A percentile compares a stretch with the other conserved stretches of the same genome.
Conservation (phyloP, 768 basidiomycete genomes). For the Rhizopogon vulgaris region DNA sequence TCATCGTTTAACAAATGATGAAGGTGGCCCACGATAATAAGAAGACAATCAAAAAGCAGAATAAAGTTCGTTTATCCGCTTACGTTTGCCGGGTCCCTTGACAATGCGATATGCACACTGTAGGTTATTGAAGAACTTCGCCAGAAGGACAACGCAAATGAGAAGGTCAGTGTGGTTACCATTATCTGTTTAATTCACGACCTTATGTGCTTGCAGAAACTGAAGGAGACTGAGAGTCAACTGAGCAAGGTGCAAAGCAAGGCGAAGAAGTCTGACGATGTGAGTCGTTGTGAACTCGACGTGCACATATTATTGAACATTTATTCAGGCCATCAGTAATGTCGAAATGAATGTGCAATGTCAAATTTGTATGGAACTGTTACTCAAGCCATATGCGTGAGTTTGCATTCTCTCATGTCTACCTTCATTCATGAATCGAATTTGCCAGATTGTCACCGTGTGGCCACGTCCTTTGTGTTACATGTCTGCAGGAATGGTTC, state of each 20-base stretch:
- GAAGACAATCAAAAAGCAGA: slow-evolving; percentile 48
- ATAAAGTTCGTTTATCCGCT: slow-evolving; percentile 37
- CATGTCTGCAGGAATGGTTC: slow-evolving; percentile 76
- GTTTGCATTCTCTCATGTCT: slow-evolving; percentile 19
- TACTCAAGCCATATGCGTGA: slow-evolving; percentile 62
- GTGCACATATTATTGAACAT: not conserved
- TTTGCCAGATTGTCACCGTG: slow-evolving; percentile 58
- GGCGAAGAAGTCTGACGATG: slow-evolving; percentile 52
- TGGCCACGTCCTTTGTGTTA: slow-evolving; percentile 70
- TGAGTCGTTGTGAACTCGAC: slow-evolving; percentile 18
- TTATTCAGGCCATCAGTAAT: slow-evolving; percentile 40
- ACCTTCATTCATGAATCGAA: slow-evolving; percentile 8
- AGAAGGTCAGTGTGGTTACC: slow-evolving; percentile 28
- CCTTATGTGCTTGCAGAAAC: slow-evolving; percentile 23
- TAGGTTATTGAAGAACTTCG: slow-evolving; percentile 52
- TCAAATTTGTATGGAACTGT: slow-evolving; percentile 72
- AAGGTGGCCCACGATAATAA: slow-evolving; percentile 39
- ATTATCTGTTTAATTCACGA: not conserved
- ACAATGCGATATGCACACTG: slow-evolving; percentile 2
- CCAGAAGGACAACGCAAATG: slow-evolving; percentile 32
- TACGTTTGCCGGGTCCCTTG: not conserved
- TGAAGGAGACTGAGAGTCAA: slow-evolving; percentile 41
- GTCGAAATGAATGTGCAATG: slow-evolving; percentile 62
- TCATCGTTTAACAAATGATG: slow-evolving; percentile 2
- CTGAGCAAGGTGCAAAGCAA: slow-evolving; percentile 40